Evolutionary conservation across 192 early-diverging fungal species (phyloP).

Genomic region (Kickxella alabastrina): DNA sequence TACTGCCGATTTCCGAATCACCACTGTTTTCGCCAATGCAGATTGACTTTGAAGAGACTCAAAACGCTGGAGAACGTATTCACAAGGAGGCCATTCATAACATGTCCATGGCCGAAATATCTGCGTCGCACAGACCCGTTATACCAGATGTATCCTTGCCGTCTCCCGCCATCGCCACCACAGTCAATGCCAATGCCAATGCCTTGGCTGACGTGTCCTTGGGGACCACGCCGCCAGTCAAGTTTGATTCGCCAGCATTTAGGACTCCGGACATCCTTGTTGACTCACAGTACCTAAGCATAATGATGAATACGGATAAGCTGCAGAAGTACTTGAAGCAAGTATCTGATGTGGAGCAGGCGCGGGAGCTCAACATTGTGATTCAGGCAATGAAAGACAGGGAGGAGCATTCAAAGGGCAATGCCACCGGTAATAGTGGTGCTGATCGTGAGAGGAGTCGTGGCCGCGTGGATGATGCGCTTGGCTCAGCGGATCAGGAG

Average conservation of each 20-base stretch:
- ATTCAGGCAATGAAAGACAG: background rate
- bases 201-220: too few relatives aligned
- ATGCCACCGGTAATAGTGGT: too few relatives aligned
- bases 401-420: background rate
- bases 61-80: conserved; percentile 32
- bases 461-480: too few relatives aligned
- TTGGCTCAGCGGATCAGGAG: background rate
- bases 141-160: too few relatives aligned
- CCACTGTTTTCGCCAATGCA: conserved; percentile 27
- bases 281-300: conserved; percentile 20
- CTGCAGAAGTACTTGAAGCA: conserved; percentile 14
- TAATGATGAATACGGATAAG: conserved; percentile 18
- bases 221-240: too few relatives aligned
- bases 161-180: too few relatives aligned
- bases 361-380: background rate
- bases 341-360: conserved; percentile 5
- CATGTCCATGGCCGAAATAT: conserved; percentile 18
- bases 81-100: conserved; percentile 42
- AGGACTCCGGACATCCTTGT: conserved; percentile 9
- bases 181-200: too few relatives aligned
- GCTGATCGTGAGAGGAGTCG: too few relatives aligned
- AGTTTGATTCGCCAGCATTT: too few relatives aligned
- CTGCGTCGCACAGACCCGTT: background rate
- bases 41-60: conserved; percentile 2
- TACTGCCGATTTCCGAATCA: conserved; percentile 20